A percentile compares a stretch with the other conserved stretches of the same genome.
Conservation (phyloP, 176 grass and related monocot species). For the Oryza rufipogon region DNA sequence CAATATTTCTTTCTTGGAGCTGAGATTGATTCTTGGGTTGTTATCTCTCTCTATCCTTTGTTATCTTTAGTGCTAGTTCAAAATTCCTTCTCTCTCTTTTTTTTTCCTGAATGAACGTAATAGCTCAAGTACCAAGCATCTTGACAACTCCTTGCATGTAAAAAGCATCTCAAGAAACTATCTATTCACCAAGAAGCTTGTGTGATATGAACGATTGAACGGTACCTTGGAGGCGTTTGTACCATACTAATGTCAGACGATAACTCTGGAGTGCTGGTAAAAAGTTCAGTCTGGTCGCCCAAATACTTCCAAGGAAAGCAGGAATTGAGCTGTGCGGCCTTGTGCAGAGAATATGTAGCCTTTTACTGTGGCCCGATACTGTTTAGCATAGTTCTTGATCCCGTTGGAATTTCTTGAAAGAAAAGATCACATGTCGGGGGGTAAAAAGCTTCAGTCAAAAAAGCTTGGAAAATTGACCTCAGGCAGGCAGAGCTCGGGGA, state of each 20-base stretch:
- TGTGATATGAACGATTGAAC: background rate
- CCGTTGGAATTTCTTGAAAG: background rate
- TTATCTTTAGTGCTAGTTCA: background rate
- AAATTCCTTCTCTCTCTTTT: too few relatives aligned
- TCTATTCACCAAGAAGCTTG: background rate
- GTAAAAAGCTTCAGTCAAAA: conserved; percentile 46
- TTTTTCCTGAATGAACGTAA: background rate
- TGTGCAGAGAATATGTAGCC: conserved; percentile 37
- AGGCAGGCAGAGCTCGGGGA: background rate
- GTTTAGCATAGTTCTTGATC: background rate
- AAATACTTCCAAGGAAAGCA: conserved; percentile 33
- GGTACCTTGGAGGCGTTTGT: background rate
- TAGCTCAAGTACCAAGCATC: background rate
- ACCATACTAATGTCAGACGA: background rate
- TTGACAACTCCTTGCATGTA: background rate
- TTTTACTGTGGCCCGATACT: conserved; percentile 31
- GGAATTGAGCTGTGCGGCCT: conserved; percentile 26
- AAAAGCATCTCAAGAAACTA: background rate
- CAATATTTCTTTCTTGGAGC: too few relatives aligned
- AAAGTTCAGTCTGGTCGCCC: conserved; percentile 35
- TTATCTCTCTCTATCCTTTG: too few relatives aligned
- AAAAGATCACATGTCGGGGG: conserved; percentile 3
- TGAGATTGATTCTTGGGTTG: background rate
- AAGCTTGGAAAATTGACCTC: conserved; percentile 32
- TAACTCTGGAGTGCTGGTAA: background rate